Base-by-base conservation (phyloP, 2,329 filamentous ascomycete species). In the Xylariaceae sp. region DNA sequence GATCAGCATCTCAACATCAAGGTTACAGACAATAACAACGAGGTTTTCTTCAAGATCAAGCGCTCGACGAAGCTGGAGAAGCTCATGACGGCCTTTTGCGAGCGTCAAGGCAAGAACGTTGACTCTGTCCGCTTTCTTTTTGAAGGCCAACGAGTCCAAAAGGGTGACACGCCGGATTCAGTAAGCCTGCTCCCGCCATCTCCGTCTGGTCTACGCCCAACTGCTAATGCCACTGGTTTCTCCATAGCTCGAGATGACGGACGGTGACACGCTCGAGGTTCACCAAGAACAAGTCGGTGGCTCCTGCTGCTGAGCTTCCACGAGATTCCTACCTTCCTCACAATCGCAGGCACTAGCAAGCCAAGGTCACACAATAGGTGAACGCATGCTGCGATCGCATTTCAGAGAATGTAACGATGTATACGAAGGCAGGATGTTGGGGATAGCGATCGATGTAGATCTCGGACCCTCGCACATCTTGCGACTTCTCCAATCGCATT, bases 21-120 rank as follows among this genome's bases (percentile, higher is more conserved):
- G 66, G 93, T 98, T 12, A 97, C 93, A 0, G 93, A 98, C 58
- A 96, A 95, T 72, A 96, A 96, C 73, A 98, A 98, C 65, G 93
- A 98, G 64, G 91, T 98, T 57, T 98, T 97, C 68, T 98, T 98
- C 76, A 98, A 98, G 76, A 98, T 98, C 73, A 98, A 98, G 83
- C 81, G 90, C 29, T 89, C 85, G 17, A 98, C 93, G 1, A 87
- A 89, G 64, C 79, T 98, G 2, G 93, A 95, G 71, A 98, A 98
- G 74, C 76, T 98, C 41, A 98, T 98, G 93, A 85, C 89, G 48
- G 93, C 93, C 16, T 98, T 97, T 66, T 98, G 93, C 67, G 91
- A 97, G 54, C 81, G 93, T 18, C 90, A 96, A 64, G 93, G 93
- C 56, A 97, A 97, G 74, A 81, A 84, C 26, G 71, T 83, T 6